Evolutionary conservation across 2,329 filamentous ascomycete species (phyloP).

Genomic region (Ramularia endophylla): DNA sequence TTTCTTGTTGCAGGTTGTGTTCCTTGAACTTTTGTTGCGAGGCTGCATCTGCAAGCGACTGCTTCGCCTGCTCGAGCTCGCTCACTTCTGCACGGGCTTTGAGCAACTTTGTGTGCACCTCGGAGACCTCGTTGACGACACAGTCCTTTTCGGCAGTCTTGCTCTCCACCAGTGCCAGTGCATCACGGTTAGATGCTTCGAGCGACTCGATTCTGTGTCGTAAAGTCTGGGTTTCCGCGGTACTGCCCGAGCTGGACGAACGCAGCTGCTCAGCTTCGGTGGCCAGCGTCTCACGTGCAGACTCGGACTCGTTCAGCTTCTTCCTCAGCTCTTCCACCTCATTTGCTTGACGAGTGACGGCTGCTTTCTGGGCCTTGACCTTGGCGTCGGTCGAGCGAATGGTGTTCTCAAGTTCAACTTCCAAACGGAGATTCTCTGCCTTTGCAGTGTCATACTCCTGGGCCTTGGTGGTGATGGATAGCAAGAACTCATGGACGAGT

Average conservation of each 20-base stretch:
- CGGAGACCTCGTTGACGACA: conserved; percentile 76
- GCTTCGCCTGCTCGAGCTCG: conserved; percentile 73
- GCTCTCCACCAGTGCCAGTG: conserved; percentile 78
- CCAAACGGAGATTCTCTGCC: conserved; percentile 79
- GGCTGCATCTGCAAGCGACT: conserved; percentile 71
- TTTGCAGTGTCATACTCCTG: conserved; percentile 76
- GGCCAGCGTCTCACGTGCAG: conserved; percentile 65
- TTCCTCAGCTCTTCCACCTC: conserved; percentile 76
- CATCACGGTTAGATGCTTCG: conserved; percentile 88
- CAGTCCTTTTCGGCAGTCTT: conserved; percentile 83
- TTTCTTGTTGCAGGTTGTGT: conserved; percentile 81
- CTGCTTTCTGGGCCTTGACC: conserved; percentile 72
- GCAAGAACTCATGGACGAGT: conserved; percentile 68
- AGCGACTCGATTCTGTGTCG: conserved; percentile 78
- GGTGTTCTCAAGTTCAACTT: conserved; percentile 89
- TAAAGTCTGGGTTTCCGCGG: conserved; percentile 68
- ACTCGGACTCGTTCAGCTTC: conserved; percentile 79
- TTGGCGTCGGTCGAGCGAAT: conserved; percentile 78
- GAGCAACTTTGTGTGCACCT: conserved; percentile 82
- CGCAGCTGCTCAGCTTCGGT: conserved; percentile 75
- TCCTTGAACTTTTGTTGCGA: conserved; percentile 84
- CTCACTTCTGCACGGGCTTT: conserved; percentile 78
- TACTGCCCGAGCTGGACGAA: conserved; percentile 64
- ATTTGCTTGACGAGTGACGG: conserved; percentile 74
- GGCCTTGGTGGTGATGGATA: conserved; percentile 69